Conservation (phyloP, 2,329 filamentous ascomycete genomes). For the Penicillium hesseltinei region DNA sequence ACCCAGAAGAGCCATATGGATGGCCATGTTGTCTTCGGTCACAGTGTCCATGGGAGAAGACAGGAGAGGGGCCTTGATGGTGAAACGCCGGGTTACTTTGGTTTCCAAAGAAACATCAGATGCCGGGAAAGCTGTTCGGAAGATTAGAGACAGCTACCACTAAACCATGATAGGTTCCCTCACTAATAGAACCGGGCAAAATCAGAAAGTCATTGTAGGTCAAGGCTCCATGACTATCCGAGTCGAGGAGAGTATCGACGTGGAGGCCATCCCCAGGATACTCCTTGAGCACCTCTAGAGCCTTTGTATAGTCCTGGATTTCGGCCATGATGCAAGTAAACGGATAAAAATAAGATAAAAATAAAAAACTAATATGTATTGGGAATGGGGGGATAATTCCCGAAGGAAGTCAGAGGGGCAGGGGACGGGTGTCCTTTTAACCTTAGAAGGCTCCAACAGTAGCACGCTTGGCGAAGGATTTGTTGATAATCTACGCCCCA, state of each 20-base stretch:
- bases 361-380: neutral
- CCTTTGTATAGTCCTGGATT: conserved; percentile 46
- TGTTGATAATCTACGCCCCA: neutral
- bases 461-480: neutral
- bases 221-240: conserved; percentile 84
- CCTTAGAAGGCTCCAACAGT: neutral
- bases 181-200: conserved; percentile 92
- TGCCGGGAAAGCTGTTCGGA: conserved; percentile 71
- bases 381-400: neutral
- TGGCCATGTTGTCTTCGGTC: conserved; percentile 99
- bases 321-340: neutral
- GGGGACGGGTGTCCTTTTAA: neutral
- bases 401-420: neutral
- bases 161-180: conserved; percentile 19
- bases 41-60: conserved; percentile 99
- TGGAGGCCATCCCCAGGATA: conserved; percentile 86
- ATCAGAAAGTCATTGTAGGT: conserved; percentile 99
- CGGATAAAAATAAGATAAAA: neutral
- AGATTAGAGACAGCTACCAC: neutral
- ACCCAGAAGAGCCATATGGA: conserved; percentile 67
- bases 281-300: conserved; percentile 75
- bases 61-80: conserved; percentile 92
- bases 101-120: conserved; percentile 85
- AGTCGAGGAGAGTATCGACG: conserved; percentile 83
- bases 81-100: conserved; percentile 90